These are phyloP conservation scores for Coprinellus micaceus DNA, from an alignment of 768 basidiomycete species.

Conservation along the genomic window DNA sequence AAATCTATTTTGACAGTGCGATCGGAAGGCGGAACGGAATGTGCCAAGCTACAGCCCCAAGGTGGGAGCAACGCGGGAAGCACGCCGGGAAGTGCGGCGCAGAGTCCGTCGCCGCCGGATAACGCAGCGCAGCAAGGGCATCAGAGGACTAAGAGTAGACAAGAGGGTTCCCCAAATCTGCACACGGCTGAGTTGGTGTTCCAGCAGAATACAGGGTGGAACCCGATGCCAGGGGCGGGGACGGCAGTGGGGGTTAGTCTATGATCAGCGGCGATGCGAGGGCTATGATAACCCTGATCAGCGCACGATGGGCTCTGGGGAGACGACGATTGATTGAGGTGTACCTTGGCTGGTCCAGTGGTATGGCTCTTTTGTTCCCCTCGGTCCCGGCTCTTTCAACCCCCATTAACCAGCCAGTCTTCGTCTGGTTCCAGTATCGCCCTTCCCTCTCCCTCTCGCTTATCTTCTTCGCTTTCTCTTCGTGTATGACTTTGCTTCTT, in stretches of 20 bases:
- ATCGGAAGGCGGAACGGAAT: slow-evolving; percentile 12
- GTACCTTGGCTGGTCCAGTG: neutral
- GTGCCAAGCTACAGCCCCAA: slow-evolving; percentile 5
- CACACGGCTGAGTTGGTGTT: too few species aligned
- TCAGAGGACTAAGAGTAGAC: too few species aligned
- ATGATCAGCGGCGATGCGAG: neutral
- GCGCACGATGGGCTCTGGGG: neutral
- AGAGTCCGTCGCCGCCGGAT: too few species aligned
- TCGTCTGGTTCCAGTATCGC: too few species aligned
- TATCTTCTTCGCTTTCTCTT: neutral
- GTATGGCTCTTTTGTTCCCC: neutral
- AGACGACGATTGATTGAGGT: neutral
- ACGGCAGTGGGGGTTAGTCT: neutral
- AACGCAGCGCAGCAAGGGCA: too few species aligned
- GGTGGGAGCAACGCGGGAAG: neutral
- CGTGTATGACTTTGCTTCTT: too few species aligned
- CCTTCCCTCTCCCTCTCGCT: too few species aligned
- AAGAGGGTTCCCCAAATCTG: too few species aligned
- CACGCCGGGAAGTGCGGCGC: neutral
- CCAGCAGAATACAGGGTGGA: too few species aligned
- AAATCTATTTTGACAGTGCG: neutral
- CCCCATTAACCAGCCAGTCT: too few species aligned
- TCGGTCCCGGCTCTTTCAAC: neutral
- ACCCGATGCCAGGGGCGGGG: neutral
- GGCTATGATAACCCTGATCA: neutral